Evolutionary conservation across 805 yeast genomes (phyloP).

Genomic region (Lachancea mirantina): DNA sequence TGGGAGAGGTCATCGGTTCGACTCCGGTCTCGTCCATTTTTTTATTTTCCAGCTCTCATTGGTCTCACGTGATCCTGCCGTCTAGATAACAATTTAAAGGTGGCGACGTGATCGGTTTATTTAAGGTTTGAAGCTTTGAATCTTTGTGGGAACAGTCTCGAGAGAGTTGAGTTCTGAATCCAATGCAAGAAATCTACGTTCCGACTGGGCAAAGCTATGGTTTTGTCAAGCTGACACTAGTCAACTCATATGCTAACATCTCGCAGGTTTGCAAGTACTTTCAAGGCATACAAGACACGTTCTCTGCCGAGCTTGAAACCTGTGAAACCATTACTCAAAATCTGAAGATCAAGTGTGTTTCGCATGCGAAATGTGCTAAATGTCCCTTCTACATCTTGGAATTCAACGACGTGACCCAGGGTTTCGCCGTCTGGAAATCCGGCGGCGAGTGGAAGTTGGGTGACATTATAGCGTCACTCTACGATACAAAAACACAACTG

Average conservation of each 20-base stretch:
- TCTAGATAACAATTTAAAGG: background rate
- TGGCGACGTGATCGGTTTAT: background rate
- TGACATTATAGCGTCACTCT: constrained; percentile 16
- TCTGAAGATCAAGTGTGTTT: constrained; percentile 19
- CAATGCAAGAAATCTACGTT: constrained; percentile 20
- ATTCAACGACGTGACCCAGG: constrained; percentile 17
- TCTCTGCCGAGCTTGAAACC: constrained; percentile 19
- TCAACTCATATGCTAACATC: constrained; percentile 11
- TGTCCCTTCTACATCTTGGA: constrained; percentile 25
- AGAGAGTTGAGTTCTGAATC: background rate
- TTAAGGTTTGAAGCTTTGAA: too few relatives aligned
- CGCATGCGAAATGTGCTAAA: constrained; percentile 10
- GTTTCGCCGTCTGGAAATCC: constrained; percentile 24
- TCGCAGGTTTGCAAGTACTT: constrained; percentile 15
- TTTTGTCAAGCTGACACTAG: constrained; percentile 21
- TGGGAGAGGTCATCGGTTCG: constrained; percentile 73
- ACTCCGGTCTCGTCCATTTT: constrained; percentile 65
- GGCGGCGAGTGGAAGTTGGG: constrained; percentile 24
- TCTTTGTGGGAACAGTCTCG: too few relatives aligned
- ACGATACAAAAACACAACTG: constrained; percentile 3
- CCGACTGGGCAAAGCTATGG: constrained; percentile 23
- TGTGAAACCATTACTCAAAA: constrained; percentile 27
- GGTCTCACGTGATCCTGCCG: background rate
- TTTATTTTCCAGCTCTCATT: constrained; percentile 16
- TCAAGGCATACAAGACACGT: constrained; percentile 21